Evolutionary conservation across 768 basidiomycete genomes (phyloP).

Genomic region (Pisolithus albus): DNA sequence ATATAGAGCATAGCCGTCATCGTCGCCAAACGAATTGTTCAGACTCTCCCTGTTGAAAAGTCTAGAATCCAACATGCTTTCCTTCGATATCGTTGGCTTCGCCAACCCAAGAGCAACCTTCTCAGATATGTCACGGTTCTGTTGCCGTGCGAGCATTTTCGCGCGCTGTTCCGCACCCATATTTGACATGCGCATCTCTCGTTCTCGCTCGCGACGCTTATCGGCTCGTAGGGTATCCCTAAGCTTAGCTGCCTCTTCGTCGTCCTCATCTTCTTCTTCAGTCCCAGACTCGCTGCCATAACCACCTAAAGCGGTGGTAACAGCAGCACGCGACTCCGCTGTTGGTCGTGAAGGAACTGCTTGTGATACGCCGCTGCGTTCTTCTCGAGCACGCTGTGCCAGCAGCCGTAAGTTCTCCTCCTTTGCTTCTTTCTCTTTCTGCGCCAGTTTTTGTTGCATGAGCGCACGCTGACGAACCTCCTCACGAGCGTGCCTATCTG

Average conservation of each 20-base stretch:
- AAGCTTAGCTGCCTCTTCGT: constrained; percentile 79
- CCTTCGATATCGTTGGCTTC: constrained; percentile 93
- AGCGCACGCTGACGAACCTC: constrained; percentile 93
- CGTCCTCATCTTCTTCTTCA: constrained; percentile 59
- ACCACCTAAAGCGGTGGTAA: constrained; percentile 71
- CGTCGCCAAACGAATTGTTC: constrained; percentile 74
- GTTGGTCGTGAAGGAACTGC: constrained; percentile 56
- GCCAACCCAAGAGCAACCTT: constrained; percentile 97
- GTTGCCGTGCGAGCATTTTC: constrained; percentile 90
- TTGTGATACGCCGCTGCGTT: constrained; percentile 71
- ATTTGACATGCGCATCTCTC: constrained; percentile 97
- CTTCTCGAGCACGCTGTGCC: constrained; percentile 93
- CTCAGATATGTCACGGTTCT: constrained; percentile 98
- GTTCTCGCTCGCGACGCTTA: constrained; percentile 89
- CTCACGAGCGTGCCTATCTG: constrained; percentile 95
- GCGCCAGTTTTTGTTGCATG: constrained; percentile 98
- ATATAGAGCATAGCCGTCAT: constrained; percentile 92
- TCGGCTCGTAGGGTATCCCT: constrained; percentile 88
- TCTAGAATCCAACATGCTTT: constrained; percentile 94
- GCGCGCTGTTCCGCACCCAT: constrained; percentile 98
- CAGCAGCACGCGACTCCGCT: constrained; percentile 58
- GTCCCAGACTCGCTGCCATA: constrained; percentile 77
- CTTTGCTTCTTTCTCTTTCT: constrained; percentile 93
- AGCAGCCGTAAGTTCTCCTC: constrained; percentile 93
- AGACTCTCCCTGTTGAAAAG: constrained; percentile 96